Evolutionary conservation across 1,139 yeast genomes (phyloP).

Genomic region (Schwanniomyces etchellsii): DNA sequence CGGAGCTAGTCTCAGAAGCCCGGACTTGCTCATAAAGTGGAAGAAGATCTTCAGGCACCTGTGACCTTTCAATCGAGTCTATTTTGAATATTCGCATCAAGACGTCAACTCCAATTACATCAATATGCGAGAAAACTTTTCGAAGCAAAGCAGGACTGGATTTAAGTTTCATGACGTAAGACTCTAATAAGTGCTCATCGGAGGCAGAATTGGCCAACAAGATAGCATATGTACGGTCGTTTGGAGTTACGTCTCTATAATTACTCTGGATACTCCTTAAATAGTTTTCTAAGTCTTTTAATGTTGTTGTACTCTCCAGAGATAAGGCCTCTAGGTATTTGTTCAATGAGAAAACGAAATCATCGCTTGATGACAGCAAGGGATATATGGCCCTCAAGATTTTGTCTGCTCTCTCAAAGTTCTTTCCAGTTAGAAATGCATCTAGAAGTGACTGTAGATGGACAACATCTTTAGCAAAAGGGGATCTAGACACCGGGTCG

Average conservation of each 20-base stretch:
- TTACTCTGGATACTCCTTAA: constrained; percentile 20
- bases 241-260: constrained; percentile 26
- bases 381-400: constrained; percentile 55
- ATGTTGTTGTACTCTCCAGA: constrained; percentile 19
- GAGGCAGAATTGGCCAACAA: constrained; percentile 22
- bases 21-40: constrained; percentile 25
- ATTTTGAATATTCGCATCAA: constrained; percentile 35
- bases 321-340: constrained; percentile 33
- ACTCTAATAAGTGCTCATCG: constrained; percentile 11
- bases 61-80: constrained; percentile 17
- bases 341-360: constrained; percentile 31
- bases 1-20: constrained; percentile 5
- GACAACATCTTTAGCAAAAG: constrained; percentile 51
- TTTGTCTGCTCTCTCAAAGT: constrained; percentile 66
- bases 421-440: constrained; percentile 67
- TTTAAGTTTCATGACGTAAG: constrained; percentile 5
- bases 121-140: constrained; percentile 57
- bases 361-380: constrained; percentile 26
- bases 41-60: constrained; percentile 31
- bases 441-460: constrained; percentile 76
- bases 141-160: constrained; percentile 8
- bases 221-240: constrained; percentile 46
- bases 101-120: constrained; percentile 63
- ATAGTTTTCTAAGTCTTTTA: constrained; percentile 22
- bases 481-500: constrained; percentile 39